Evolutionary conservation across 345 rosid species (phyloP).

Genomic region (Psidium friedrichsthalianum): DNA sequence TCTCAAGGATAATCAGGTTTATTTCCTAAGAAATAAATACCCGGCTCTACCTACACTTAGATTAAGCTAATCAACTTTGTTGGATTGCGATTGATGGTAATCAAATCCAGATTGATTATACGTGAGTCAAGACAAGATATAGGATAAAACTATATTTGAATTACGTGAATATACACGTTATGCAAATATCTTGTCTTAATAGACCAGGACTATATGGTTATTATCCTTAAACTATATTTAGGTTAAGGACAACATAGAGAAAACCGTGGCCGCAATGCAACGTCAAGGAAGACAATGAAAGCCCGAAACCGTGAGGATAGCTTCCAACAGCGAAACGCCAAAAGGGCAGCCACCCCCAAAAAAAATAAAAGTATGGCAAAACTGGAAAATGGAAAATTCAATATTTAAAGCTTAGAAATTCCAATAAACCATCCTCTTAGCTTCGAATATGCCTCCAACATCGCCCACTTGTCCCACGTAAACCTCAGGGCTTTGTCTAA

Average conservation of each 20-base stretch:
- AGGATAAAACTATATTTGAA: not conserved
- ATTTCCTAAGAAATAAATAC: too few relatives aligned
- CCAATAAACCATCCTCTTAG: not conserved
- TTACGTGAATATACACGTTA: not conserved
- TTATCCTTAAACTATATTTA: not conserved
- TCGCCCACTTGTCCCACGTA: not conserved
- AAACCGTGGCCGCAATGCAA: slow-evolving; percentile 1
- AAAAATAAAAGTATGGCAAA: not conserved
- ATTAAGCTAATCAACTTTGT: too few relatives aligned
- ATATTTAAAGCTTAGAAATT: not conserved
- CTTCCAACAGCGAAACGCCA: not conserved
- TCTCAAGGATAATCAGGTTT: too few relatives aligned
- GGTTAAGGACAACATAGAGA: not conserved
- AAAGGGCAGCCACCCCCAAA: not conserved
- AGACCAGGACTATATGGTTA: not conserved
- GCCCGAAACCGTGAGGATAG: not conserved
- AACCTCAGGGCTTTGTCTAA: not conserved
- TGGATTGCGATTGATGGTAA: not conserved
- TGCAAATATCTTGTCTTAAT: not conserved
- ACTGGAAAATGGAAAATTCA: not conserved
- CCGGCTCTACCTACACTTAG: too few relatives aligned
- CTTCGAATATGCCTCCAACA: not conserved
- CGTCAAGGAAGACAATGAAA: not conserved
- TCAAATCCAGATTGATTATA: not conserved
- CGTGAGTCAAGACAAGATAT: not conserved